A percentile compares a stretch with the other conserved stretches of the same genome.
phyloP scores from a whole-genome alignment of 192 early-diverging fungal genomes.

The Funneliformis mosseae region DNA sequence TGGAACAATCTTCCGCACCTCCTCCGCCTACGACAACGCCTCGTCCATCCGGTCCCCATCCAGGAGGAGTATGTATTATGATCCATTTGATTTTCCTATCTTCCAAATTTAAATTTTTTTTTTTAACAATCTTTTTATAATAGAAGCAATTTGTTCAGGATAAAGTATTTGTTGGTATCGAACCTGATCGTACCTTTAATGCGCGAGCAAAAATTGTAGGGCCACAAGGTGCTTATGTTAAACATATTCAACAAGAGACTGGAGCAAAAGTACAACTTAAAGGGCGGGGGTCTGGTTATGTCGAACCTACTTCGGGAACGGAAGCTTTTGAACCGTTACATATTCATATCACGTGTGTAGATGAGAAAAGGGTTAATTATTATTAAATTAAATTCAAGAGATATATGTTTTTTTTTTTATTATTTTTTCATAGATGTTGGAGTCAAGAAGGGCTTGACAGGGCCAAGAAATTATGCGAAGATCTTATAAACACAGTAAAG shows the following conservation, averaged over 20 bases:
- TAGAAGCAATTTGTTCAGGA: slow-evolving; percentile 58
- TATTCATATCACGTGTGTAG: slow-evolving; percentile 75
- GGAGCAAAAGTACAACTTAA: slow-evolving; percentile 78
- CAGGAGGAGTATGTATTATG: slow-evolving; percentile 7
- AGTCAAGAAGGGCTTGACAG: slow-evolving; percentile 67
- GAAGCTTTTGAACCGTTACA: slow-evolving; percentile 81
- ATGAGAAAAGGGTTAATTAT: background rate
- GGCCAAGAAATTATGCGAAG: slow-evolving; percentile 70
- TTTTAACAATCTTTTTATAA: background rate
- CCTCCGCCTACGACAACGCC: slow-evolving; percentile 36
- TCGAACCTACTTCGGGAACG: slow-evolving; percentile 59
- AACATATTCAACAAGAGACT: slow-evolving; percentile 85
- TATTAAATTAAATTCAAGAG: background rate
- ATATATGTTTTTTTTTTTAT: background rate
- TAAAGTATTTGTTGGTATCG: slow-evolving; percentile 77
- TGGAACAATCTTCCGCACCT: slow-evolving; percentile 59
- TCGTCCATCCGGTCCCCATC: slow-evolving; percentile 18
- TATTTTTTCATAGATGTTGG: slow-evolving; percentile 50
- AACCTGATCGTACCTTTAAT: slow-evolving; percentile 76
- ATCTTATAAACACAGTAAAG: slow-evolving; percentile 79
- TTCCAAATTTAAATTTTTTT: background rate
- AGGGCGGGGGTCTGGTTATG: slow-evolving; percentile 82
- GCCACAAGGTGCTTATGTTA: slow-evolving; percentile 76
- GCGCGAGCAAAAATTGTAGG: slow-evolving; percentile 87
- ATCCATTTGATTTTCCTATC: background rate